Base-by-base conservation (phyloP, 768 basidiomycete genomes). In the Leccinum pellstonianum region DNA sequence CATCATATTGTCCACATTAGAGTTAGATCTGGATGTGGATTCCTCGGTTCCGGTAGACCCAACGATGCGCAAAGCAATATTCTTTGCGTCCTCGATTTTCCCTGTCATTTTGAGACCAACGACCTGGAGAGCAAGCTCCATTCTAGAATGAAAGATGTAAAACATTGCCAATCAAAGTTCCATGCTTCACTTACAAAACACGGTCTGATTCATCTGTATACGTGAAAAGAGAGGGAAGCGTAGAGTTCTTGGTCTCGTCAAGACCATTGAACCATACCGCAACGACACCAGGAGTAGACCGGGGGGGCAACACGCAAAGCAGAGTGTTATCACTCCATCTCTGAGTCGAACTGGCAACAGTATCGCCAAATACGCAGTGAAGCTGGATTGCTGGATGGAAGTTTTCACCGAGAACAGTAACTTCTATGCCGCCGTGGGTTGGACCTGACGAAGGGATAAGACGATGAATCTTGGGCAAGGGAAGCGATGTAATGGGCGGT, bases 91-190 rank as follows among this genome's bases (percentile, higher is more conserved):
- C 66, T 95, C 93, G 29, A 96, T 87, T 68, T 94, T 91, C 52
- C 95, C 95, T 0, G 94, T 96, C 92, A 97, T 95, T 78, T 96
- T 95, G 63, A 97, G 77, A 0, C 95, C 95, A 17, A 98, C 94
- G 14, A 96, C 93, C 69, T 96, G 94, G 4, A 98, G 79, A 54
- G 95, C 95, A 56, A 97, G 84, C 72, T 96, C 95, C 93, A 98
- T 95, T 64, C 93, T 95, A 66, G 29, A 66, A 62, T 59, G 38
- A 19, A 59, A 53, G 51, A 62, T 55, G 64, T 43, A 69, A 62
- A 56, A 57, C 25, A 57, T 46, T 57, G 43, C 25, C 25, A 62
- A 41, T 19, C 5, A 48, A 49, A 51, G 23, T 21, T 55, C 55
- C 54, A 27, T 35, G 14, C 59, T 4, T 64, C 15, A 83, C 91